Conservation (phyloP, 768 basidiomycete species). For the Suillus clintonianus region DNA sequence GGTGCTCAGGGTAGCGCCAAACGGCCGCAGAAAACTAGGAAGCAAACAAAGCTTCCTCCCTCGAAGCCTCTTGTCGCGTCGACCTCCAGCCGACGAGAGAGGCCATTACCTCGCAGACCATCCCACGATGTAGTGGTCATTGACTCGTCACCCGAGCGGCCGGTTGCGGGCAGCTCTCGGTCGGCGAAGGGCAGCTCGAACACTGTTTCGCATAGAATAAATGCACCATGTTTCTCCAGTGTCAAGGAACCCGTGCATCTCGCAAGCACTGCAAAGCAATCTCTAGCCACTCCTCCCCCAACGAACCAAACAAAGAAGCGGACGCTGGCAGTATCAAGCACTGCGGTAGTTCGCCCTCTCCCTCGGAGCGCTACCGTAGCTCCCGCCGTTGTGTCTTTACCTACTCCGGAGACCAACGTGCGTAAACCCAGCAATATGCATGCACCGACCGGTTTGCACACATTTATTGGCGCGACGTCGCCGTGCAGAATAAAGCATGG, state of each 20-base stretch:
- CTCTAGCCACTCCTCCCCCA: constrained; percentile 14
- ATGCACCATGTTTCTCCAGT: not conserved
- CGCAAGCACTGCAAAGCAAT: not conserved
- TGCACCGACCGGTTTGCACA: not conserved
- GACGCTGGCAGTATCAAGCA: not conserved
- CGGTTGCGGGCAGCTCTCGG: not conserved
- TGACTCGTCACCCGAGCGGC: not conserved
- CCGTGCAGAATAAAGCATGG: not conserved
- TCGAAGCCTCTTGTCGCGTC: not conserved
- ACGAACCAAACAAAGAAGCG: constrained; percentile 5
- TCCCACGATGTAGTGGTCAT: not conserved
- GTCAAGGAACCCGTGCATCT: not conserved
- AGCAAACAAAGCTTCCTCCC: not conserved
- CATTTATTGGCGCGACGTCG: not conserved
- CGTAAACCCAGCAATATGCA: constrained; percentile 2
- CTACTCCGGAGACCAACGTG: constrained; percentile 18
- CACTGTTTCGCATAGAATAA: not conserved
- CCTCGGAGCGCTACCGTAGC: not conserved
- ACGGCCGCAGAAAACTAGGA: not conserved
- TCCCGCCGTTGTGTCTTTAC: constrained; percentile 4
- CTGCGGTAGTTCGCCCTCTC: not conserved
- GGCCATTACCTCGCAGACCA: not conserved
- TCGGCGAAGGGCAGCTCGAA: not conserved
- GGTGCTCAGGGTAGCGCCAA: not conserved
- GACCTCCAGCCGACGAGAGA: not conserved